Evolutionary conservation across 306 rosid species (phyloP).

Genomic region (Prunus padus): DNA sequence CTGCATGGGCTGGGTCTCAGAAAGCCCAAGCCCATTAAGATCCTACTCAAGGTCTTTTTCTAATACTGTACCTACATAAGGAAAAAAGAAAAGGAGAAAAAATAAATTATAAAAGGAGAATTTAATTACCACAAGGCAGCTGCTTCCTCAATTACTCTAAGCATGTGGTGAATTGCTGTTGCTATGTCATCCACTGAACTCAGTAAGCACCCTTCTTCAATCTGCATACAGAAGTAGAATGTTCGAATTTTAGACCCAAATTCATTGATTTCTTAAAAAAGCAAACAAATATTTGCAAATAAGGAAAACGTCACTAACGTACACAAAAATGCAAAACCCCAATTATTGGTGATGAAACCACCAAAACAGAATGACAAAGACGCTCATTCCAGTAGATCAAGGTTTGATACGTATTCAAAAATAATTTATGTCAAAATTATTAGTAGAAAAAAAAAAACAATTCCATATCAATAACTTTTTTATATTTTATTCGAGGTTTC

Average conservation of each 20-base stretch:
- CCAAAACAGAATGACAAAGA: not conserved
- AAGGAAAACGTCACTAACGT: not conserved
- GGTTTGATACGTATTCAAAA: too few species aligned
- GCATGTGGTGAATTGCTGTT: constrained; percentile 69
- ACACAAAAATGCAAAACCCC: not conserved
- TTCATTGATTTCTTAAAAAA: not conserved
- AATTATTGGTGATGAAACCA: constrained; percentile 1
- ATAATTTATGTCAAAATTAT: too few species aligned
- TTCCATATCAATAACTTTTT: too few species aligned
- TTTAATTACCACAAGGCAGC: constrained; percentile 35
- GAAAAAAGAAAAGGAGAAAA: too few species aligned
- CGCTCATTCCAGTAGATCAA: too few species aligned
- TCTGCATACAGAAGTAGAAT: constrained; percentile 39
- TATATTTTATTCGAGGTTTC: too few species aligned
- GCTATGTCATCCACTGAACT: constrained; percentile 78
- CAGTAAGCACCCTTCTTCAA: constrained; percentile 82
- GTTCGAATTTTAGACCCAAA: constrained; percentile 18
- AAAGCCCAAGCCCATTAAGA: too few species aligned
- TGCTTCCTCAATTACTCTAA: constrained; percentile 68
- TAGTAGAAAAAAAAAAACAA: too few species aligned
- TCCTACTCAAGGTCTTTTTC: too few species aligned
- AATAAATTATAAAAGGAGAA: too few species aligned
- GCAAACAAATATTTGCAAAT: constrained; percentile 11
- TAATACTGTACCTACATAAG: too few species aligned
- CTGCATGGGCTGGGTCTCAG: too few species aligned